Conservation (phyloP, 2,329 filamentous ascomycete genomes). For the Aspergillus sp. region DNA sequence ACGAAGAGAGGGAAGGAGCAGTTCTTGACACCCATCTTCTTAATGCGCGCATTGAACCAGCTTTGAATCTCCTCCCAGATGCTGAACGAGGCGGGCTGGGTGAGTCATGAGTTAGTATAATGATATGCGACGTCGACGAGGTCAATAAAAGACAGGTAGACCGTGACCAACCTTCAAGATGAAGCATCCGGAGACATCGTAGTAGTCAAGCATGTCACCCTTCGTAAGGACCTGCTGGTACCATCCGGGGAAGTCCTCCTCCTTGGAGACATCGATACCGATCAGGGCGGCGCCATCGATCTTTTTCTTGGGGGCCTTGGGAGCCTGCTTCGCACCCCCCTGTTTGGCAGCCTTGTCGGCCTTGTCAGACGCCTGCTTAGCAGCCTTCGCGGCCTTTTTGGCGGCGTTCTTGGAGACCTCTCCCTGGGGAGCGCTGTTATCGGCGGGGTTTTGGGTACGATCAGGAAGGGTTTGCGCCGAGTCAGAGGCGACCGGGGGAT, state of each 20-base stretch:
- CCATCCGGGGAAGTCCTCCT: slow-evolving; percentile 88
- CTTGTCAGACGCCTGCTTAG: slow-evolving; percentile 44
- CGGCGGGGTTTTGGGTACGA: slow-evolving; percentile 41
- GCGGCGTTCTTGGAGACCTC: slow-evolving; percentile 35
- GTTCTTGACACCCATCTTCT: slow-evolving; percentile 89
- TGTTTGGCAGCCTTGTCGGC: slow-evolving; percentile 49
- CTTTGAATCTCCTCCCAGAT: slow-evolving; percentile 68
- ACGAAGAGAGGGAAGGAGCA: slow-evolving; percentile 97
- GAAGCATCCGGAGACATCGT: slow-evolving; percentile 96
- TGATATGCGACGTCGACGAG: slow-evolving; percentile 1
- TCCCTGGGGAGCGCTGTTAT: slow-evolving; percentile 31
- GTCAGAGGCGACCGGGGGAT: slow-evolving; percentile 24
- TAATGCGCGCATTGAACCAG: slow-evolving; percentile 67
- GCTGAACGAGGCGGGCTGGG: slow-evolving; percentile 60
- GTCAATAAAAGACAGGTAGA: not conserved
- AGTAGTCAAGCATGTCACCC: slow-evolving; percentile 97
- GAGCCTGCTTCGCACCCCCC: slow-evolving; percentile 40
- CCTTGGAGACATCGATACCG: slow-evolving; percentile 83
- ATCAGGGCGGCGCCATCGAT: slow-evolving; percentile 67
- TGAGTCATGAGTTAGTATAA: slow-evolving; percentile 16
- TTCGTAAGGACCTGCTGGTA: slow-evolving; percentile 98
- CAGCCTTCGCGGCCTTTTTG: slow-evolving; percentile 29
- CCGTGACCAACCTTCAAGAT: slow-evolving; percentile 67
- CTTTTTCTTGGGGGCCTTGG: slow-evolving; percentile 53
- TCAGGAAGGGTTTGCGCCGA: slow-evolving; percentile 38